Conservation (phyloP, 257 asterid genomes). For the Ocimum tenuiflorum region DNA sequence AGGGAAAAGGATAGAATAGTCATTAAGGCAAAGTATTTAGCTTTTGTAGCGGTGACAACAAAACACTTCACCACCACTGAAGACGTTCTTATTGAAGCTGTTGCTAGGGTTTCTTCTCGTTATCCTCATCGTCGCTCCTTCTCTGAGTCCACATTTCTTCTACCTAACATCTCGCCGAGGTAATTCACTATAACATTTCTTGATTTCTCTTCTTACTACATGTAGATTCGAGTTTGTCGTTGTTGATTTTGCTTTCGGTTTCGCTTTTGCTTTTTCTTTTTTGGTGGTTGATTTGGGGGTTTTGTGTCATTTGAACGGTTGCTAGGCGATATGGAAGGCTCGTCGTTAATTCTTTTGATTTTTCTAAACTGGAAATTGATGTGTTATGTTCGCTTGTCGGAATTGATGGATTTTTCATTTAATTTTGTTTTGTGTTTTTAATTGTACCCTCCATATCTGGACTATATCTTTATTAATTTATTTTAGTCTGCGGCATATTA, state of each 20-base stretch:
- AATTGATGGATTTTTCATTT: not conserved
- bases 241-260: not conserved
- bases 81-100: not conserved
- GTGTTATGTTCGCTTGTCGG: not conserved
- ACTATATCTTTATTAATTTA: not conserved
- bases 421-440: not conserved
- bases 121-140: slow-evolving; percentile 1
- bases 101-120: slow-evolving; percentile 7
- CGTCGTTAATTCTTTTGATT: not conserved
- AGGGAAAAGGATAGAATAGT: no score
- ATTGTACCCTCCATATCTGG: not conserved
- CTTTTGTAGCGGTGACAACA: no score
- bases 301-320: no score
- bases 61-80: no score
- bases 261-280: not conserved
- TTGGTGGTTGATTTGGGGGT: not conserved
- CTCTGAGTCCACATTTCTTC: not conserved
- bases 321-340: no score
- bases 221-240: not conserved
- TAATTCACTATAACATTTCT: not conserved
- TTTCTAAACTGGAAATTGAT: not conserved
- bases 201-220: not conserved
- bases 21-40: no score
- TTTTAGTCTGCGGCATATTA: not conserved
- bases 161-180: slow-evolving; percentile 26